phyloP scores from a whole-genome alignment of 2,329 filamentous ascomycete species.

The Phialophora macrospora region DNA sequence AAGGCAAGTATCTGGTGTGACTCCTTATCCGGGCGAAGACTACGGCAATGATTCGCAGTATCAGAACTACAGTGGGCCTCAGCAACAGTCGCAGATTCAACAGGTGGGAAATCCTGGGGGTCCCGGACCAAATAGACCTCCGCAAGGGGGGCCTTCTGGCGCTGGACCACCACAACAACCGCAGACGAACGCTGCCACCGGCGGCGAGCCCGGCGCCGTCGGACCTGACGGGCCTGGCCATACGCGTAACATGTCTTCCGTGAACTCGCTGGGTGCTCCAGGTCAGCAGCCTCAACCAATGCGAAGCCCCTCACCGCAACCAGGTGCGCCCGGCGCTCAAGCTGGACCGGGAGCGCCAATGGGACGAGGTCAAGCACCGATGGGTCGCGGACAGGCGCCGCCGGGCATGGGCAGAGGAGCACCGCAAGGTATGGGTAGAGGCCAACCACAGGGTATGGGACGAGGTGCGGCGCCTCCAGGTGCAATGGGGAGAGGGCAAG shows the following conservation, averaged over 20 bases:
- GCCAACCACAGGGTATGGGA: conserved; percentile 12
- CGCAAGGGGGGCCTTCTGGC: conserved; percentile 6
- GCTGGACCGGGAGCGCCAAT: conserved; percentile 3
- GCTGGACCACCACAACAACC: conserved; percentile 28
- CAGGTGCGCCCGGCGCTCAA: neutral
- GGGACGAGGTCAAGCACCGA: neutral
- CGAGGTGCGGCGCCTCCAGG: conserved; percentile 7
- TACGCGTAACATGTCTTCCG: conserved; percentile 14
- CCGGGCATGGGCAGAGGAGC: conserved; percentile 7
- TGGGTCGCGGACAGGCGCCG: conserved; percentile 10
- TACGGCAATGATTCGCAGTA: conserved; percentile 22
- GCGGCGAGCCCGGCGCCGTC: conserved; percentile 17
- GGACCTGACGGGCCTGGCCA: conserved; percentile 6
- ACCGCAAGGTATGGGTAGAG: conserved; percentile 7
- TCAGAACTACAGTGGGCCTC: conserved; percentile 7
- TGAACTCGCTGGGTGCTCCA: neutral
- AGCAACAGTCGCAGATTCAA: conserved; percentile 18
- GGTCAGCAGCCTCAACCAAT: conserved; percentile 12
- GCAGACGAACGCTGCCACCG: conserved; percentile 19
- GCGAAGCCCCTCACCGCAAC: conserved; percentile 8
- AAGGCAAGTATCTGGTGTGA: conserved; percentile 32
- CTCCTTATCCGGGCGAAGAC: conserved; percentile 25
- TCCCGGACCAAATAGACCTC: neutral
- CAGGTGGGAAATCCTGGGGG: conserved; percentile 13
- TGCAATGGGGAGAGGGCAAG: neutral